These are phyloP conservation scores for Nannochloropsis salina DNA, from an alignment of 108 stramenopile species.

Conservation along the genomic window DNA sequence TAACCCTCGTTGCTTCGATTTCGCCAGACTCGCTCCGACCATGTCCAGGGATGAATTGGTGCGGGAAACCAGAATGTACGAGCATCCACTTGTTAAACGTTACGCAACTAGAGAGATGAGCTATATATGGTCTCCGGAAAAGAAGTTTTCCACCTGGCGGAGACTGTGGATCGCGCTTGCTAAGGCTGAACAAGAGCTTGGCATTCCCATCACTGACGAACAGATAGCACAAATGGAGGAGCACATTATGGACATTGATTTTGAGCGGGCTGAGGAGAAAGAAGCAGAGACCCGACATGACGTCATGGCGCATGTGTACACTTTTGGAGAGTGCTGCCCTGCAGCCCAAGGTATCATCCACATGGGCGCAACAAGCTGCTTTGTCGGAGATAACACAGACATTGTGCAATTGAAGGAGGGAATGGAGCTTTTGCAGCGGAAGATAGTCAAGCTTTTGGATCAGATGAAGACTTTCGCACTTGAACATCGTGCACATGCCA, in stretches of 20 bases:
- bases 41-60: background rate
- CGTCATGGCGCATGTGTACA: slow-evolving; percentile 98
- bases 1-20: too few relatives aligned
- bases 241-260: slow-evolving; percentile 83
- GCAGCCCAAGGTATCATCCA: slow-evolving; percentile 87
- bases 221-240: slow-evolving; percentile 77
- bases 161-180: slow-evolving; percentile 97
- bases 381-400: slow-evolving; percentile 95
- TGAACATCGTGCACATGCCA: slow-evolving; percentile 75
- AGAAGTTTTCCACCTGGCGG: slow-evolving; percentile 98
- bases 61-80: slow-evolving; percentile 57
- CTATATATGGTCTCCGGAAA: slow-evolving; percentile 87
- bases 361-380: slow-evolving; percentile 92
- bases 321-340: slow-evolving; percentile 87
- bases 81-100: slow-evolving; percentile 70
- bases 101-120: slow-evolving; percentile 98
- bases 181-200: slow-evolving; percentile 89
- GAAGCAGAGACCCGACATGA: slow-evolving; percentile 95
- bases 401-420: slow-evolving; percentile 82
- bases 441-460: slow-evolving; percentile 74
- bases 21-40: background rate
- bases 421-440: slow-evolving; percentile 70
- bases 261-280: slow-evolving; percentile 79
- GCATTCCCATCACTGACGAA: slow-evolving; percentile 82
- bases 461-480: slow-evolving; percentile 72